phyloP scores from a whole-genome alignment of 306 rosid species.

The Echinosophora koreensis region DNA sequence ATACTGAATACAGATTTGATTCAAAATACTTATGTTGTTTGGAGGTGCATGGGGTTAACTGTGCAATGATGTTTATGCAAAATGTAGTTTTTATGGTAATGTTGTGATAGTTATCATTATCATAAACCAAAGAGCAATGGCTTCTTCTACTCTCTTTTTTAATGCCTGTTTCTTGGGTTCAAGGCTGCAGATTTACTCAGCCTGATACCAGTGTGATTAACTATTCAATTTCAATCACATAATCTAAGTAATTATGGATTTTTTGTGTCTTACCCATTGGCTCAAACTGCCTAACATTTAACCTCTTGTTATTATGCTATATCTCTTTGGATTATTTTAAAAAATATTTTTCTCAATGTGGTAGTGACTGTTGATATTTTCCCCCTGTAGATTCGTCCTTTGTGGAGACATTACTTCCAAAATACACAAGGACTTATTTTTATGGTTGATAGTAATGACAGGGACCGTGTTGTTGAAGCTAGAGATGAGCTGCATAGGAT shows the following conservation, averaged over 20 bases:
- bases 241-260: constrained; percentile 9
- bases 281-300: background rate
- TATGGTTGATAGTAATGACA: constrained; percentile 94
- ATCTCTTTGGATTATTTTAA: constrained; percentile 1
- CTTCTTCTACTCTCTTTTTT: background rate
- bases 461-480: constrained; percentile 89
- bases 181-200: constrained; percentile 1
- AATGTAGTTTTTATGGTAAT: constrained; percentile 10
- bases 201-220: background rate
- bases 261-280: constrained; percentile 1
- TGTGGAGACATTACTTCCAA: constrained; percentile 96
- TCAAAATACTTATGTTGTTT: constrained; percentile 21
- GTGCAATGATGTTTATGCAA: background rate
- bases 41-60: constrained; percentile 14
- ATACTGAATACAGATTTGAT: constrained; percentile 18
- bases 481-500: constrained; percentile 93
- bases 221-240: constrained; percentile 8
- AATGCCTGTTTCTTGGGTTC: constrained; percentile 1
- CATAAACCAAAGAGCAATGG: constrained; percentile 24
- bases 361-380: constrained; percentile 29
- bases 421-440: constrained; percentile 71
- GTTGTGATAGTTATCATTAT: background rate
- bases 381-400: constrained; percentile 76
- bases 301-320: constrained; percentile 11
- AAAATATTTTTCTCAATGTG: background rate